Evolutionary conservation across 1,284 basidiomycete genomes (phyloP).

Genomic region (Volvariella surrecta): DNA sequence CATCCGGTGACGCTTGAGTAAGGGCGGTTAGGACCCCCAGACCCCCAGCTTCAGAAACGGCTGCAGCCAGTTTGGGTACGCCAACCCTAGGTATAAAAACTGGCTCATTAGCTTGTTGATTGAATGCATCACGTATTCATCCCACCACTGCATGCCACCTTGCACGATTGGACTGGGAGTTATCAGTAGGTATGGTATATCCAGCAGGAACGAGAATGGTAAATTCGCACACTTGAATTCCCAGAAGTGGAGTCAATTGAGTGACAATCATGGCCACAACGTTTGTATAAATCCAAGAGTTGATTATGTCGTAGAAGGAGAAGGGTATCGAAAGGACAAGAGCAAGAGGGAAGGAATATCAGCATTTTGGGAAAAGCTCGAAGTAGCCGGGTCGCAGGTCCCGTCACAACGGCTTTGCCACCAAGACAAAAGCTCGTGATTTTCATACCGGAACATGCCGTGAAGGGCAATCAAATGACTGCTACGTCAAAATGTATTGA

Average conservation of each 20-base stretch:
- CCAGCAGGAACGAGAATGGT: constrained; percentile 1
- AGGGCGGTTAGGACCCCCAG: constrained; percentile 82
- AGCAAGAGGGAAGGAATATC: no score
- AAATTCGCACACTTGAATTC: constrained; percentile 43
- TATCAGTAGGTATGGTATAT: constrained; percentile 4
- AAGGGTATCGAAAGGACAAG: not conserved
- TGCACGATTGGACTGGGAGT: constrained; percentile 59
- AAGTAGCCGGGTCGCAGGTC: no score
- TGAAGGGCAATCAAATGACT: no score
- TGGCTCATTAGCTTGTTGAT: constrained; percentile 5
- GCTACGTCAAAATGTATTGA: no score
- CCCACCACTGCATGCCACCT: constrained; percentile 83
- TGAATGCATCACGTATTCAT: not conserved
- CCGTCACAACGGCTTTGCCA: no score
- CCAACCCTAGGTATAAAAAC: constrained; percentile 54
- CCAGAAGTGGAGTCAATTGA: constrained; percentile 41
- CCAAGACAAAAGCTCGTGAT: no score
- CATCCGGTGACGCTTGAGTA: constrained; percentile 82
- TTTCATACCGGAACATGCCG: no score
- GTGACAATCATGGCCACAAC: constrained; percentile 32
- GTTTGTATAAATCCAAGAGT: not conserved
- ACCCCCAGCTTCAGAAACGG: constrained; percentile 83
- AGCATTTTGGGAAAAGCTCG: no score
- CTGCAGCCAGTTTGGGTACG: constrained; percentile 63
- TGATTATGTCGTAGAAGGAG: constrained; percentile 1